Percentiles rank a stretch among this genome's conserved stretches.
phyloP scores from a whole-genome alignment of 2,329 filamentous ascomycete species.

The Tolypocladium guangdongense region DNA sequence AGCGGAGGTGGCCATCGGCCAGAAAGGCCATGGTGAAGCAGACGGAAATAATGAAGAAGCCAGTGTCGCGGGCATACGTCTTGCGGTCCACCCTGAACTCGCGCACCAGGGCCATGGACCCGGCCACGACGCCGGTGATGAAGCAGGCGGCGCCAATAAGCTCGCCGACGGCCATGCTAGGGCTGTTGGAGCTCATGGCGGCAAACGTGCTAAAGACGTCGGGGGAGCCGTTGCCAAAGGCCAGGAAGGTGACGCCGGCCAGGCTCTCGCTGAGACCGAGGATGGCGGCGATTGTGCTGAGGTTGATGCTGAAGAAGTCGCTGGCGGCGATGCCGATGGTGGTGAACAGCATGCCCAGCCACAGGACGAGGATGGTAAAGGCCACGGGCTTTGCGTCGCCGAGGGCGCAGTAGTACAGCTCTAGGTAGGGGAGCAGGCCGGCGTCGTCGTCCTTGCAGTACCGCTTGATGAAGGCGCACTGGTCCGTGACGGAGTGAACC shows the following conservation, averaged over 20 bases:
- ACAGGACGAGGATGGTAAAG: constrained; percentile 67
- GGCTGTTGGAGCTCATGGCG: constrained; percentile 92
- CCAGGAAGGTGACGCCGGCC: constrained; percentile 90
- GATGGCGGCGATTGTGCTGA: constrained; percentile 82
- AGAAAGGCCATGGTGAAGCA: constrained; percentile 81
- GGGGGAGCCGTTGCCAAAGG: constrained; percentile 94
- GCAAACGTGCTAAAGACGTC: constrained; percentile 99
- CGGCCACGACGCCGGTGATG: constrained; percentile 91
- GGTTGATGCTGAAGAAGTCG: constrained; percentile 96
- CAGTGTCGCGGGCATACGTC: constrained; percentile 83
- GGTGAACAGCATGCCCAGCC: constrained; percentile 84
- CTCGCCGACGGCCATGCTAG: constrained; percentile 92
- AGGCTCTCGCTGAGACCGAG: constrained; percentile 92
- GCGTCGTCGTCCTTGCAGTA: constrained; percentile 87
- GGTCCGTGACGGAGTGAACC: constrained; percentile 65
- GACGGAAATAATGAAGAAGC: constrained; percentile 83
- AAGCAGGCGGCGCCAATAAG: constrained; percentile 91
- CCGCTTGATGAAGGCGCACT: constrained; percentile 74
- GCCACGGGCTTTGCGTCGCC: constrained; percentile 58
- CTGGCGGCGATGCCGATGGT: constrained; percentile 96
- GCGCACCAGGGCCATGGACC: constrained; percentile 92
- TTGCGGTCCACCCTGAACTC: constrained; percentile 86
- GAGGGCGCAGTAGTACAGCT: constrained; percentile 80
- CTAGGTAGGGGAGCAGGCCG: constrained; percentile 78
- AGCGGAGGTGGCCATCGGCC: constrained; percentile 67